Evolutionary conservation across 2,329 filamentous ascomycete species (phyloP).

Genomic region (Penicillium nordicum): DNA sequence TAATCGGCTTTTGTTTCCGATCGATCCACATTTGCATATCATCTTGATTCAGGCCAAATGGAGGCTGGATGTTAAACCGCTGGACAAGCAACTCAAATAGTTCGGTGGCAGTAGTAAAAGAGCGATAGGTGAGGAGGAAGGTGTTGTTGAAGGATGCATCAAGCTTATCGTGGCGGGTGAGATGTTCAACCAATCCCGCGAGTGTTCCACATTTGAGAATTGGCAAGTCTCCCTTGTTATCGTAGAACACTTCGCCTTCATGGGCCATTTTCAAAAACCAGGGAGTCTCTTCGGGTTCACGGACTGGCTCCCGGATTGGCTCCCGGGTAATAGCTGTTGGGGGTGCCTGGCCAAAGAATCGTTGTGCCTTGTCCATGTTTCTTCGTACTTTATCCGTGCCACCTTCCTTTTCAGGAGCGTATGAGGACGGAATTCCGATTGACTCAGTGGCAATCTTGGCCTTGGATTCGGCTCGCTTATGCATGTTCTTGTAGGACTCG

Average conservation of each 20-base stretch:
- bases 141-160: slow-evolving; percentile 97
- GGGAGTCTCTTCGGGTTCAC: slow-evolving; percentile 70
- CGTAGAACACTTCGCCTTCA: slow-evolving; percentile 85
- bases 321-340: slow-evolving; percentile 40
- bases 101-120: slow-evolving; percentile 86
- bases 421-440: slow-evolving; percentile 47
- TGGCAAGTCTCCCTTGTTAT: slow-evolving; percentile 71
- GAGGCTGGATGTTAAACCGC: slow-evolving; percentile 88
- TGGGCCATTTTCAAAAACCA: slow-evolving; percentile 83
- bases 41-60: slow-evolving; percentile 68
- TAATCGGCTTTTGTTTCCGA: slow-evolving; percentile 91
- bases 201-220: slow-evolving; percentile 86
- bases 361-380: slow-evolving; percentile 47
- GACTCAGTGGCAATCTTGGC: slow-evolving; percentile 37
- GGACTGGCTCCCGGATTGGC: slow-evolving; percentile 41
- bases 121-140: slow-evolving; percentile 93
- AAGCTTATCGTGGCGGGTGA: slow-evolving; percentile 92
- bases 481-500: slow-evolving; percentile 22
- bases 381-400: slow-evolving; percentile 40
- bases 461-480: slow-evolving; percentile 34
- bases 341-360: slow-evolving; percentile 48
- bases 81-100: slow-evolving; percentile 90
- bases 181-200: slow-evolving; percentile 83
- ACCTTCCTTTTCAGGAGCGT: slow-evolving; percentile 35
- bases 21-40: slow-evolving; percentile 89